Evolutionary conservation across 176 grass and related monocot species (phyloP), one percentile per base, ranked within the genome.

Genomic region (Melocanna baccifera): DNA sequence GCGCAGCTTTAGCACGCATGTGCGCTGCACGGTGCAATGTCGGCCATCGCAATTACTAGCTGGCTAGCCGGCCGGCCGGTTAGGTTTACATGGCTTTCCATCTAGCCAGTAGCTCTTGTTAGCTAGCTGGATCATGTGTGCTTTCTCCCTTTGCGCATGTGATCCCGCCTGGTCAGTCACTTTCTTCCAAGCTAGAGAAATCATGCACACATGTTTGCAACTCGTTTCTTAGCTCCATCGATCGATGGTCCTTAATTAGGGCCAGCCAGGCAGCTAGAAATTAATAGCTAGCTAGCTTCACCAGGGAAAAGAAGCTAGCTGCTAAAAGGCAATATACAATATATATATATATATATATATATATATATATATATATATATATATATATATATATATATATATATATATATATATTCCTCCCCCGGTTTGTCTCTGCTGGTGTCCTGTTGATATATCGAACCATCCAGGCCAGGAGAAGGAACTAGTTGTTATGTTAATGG

Each of bases 381-480:
- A n/a, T n/a, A n/a, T n/a, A n/a, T n/a, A n/a, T n/a, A n/a, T n/a
- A n/a, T n/a, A n/a, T n/a, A n/a, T n/a, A n/a, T n/a, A n/a, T n/a
- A n/a, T n/a, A n/a, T n/a, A 18, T 15, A 69, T 42, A 11, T 36
- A 15, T 75, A 37, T 56, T 75, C 29, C 23, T 76, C 32, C 51
- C 51, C 32, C 52, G 20, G 19, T 50, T 71, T 29, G 36, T 59
- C 41, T 62, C 41, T 63, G 15, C 37, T 20, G 52, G 26, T 64
- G 30, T 50, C 50, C 51, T 84, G 62, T 16, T 51, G 37, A 59
- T 25, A 25, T 12, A 59, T 23, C 8, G 40, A 75, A 69, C 12
- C 4, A 52, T 71, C 79, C 64, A 43, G 39, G 13, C 79, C 64
- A 43, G 39, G 8, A 12, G 26, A 87, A 75, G 59, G 69, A 75